Evolutionary conservation across 176 grass and related monocot species (phyloP).

Genomic region (Elaeis guineensis): DNA sequence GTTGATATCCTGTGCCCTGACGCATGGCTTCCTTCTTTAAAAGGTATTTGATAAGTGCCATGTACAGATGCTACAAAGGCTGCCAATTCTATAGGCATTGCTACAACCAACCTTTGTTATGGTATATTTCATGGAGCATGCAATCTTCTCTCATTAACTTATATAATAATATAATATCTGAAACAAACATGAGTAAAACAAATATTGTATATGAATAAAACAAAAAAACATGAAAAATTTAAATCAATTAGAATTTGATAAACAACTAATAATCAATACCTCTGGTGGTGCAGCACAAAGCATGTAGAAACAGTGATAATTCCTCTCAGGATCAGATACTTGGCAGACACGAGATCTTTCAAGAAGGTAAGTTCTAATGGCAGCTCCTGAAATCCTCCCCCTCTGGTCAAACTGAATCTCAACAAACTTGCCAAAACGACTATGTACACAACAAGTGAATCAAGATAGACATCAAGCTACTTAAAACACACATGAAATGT

Average conservation of each 20-base stretch:
- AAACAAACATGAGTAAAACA: no score
- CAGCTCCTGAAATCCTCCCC: constrained; percentile 6
- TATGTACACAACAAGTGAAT: background rate
- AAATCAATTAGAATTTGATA: background rate
- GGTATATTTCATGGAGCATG: no score
- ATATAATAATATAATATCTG: no score
- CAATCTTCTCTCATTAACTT: no score
- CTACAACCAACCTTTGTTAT: no score
- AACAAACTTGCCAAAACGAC: constrained; percentile 12
- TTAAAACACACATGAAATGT: background rate
- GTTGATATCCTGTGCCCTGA: no score
- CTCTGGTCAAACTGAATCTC: constrained; percentile 8
- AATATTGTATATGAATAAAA: no score
- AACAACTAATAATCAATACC: background rate
- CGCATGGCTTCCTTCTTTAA: no score
- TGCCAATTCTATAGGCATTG: no score
- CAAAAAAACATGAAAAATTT: no score
- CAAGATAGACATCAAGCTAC: background rate
- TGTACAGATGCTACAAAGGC: no score
- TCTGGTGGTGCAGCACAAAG: constrained; percentile 8
- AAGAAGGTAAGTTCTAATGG: constrained; percentile 11
- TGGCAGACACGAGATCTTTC: constrained; percentile 11
- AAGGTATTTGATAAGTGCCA: no score
- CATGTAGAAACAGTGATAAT: constrained; percentile 12
- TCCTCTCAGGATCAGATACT: constrained; percentile 15